These are phyloP conservation scores for Mycena venus DNA, from an alignment of 768 basidiomycete genomes.

Conservation along the genomic window DNA sequence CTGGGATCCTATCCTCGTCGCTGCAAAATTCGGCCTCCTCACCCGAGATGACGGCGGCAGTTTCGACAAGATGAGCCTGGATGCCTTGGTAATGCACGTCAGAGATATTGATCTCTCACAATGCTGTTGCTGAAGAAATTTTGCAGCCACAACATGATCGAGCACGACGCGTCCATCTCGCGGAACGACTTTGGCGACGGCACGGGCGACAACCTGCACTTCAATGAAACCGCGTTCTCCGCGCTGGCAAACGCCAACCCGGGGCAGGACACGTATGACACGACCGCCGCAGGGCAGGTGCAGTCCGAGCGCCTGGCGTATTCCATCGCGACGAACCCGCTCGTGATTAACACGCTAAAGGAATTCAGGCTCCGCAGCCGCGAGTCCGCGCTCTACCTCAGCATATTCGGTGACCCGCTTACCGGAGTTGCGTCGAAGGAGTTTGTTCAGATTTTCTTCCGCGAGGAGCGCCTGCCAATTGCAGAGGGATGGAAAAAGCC, in stretches of 20 bases:
- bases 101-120: neutral
- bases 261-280: constrained; percentile 18
- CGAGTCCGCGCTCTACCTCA: constrained; percentile 16
- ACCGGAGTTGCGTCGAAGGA: constrained; percentile 26
- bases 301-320: constrained; percentile 8
- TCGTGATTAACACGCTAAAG: constrained; percentile 17
- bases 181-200: constrained; percentile 26
- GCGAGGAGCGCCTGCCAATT: constrained; percentile 33
- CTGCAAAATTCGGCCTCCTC: constrained; percentile 13
- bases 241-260: constrained; percentile 28
- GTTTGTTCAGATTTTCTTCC: constrained; percentile 35
- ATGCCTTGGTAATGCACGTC: constrained; percentile 30
- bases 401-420: constrained; percentile 4
- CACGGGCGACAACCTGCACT: constrained; percentile 26
- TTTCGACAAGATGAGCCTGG: constrained; percentile 18
- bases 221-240: constrained; percentile 30
- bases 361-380: constrained; percentile 14
- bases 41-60: neutral
- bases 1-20: neutral
- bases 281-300: constrained; percentile 14
- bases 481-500: constrained; percentile 30
- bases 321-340: constrained; percentile 4
- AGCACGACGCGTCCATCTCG: constrained; percentile 30
- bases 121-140: neutral
- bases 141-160: constrained; percentile 29